These are phyloP conservation scores for Rosa persica DNA, from an alignment of 306 rosid genomes.

Conservation along the genomic window DNA sequence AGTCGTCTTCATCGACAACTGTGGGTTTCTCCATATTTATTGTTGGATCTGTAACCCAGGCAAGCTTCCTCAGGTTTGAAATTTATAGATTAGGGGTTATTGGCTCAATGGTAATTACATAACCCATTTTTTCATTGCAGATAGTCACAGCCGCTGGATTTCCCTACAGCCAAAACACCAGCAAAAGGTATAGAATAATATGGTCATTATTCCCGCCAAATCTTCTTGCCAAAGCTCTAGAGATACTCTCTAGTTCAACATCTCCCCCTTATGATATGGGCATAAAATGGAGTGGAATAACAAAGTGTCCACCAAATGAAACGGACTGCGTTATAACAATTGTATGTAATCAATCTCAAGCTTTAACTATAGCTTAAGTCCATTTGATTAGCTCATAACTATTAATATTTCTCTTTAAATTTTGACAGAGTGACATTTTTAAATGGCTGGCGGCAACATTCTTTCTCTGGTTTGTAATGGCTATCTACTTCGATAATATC, in stretches of 20 bases:
- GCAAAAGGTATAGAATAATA: constrained; percentile 24
- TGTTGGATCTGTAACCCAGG: constrained; percentile 89
- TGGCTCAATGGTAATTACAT: constrained; percentile 19
- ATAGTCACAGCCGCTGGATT: constrained; percentile 54
- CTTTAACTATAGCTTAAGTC: neutral
- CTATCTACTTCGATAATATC: constrained; percentile 85
- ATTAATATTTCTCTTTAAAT: constrained; percentile 17
- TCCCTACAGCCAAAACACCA: constrained; percentile 40
- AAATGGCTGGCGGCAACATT: constrained; percentile 69
- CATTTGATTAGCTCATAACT: neutral
- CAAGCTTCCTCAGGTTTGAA: constrained; percentile 33
- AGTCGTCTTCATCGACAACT: constrained; percentile 85
- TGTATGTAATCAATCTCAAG: constrained; percentile 38
- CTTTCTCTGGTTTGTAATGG: constrained; percentile 74
- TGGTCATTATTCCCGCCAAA: constrained; percentile 93
- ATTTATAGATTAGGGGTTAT: constrained; percentile 17
- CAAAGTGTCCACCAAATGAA: constrained; percentile 51
- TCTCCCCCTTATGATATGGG: constrained; percentile 61
- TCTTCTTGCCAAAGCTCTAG: constrained; percentile 70
- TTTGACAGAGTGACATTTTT: constrained; percentile 66
- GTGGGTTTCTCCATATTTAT: constrained; percentile 74
- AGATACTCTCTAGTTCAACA: constrained; percentile 61
- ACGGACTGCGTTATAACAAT: constrained; percentile 61
- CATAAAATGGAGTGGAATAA: constrained; percentile 71
- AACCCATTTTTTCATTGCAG: constrained; percentile 46